Base-by-base conservation (phyloP, 805 yeast species). In the Suhomyces pyralidae region DNA sequence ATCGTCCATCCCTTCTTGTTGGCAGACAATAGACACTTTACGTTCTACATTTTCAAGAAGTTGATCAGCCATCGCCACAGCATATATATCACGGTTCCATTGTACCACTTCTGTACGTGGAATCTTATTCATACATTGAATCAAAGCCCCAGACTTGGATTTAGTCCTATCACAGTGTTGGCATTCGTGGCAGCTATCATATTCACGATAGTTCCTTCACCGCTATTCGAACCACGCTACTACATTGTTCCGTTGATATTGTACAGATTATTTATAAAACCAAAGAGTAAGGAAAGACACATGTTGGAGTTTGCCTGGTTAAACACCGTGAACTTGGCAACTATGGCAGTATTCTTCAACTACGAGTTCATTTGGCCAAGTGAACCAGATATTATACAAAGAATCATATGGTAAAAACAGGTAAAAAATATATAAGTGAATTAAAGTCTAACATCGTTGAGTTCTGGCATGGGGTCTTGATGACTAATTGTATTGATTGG, bases 1-100 rank as follows among this genome's bases (percentile, higher is more conserved):
- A 73, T 86, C 2, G 85, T 84, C 2, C 99, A 94, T 67, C 97
- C 97, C 7, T 94, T 93, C 67, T 68, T 94, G 40, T 76, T 93
- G 44, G 96, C 98, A 0, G 99, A 94, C 67, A 94, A 94, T 71
- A 81, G 99, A 61, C 99, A 94, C 68, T 90, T 84, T 66, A 84
- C 96, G 0, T 94, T 94, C 66, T 94, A 94, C 68, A 70, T 94
- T 36, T 89, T 88, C 81, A 81, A 84, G 52, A 81, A 80, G 53
- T 61, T 94, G 25, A 79, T 93, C 45, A 70, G 81, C 58, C 70
- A 75, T 20, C 73, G 68, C 32, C 66, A 77, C 52, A 76, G 79
- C 51, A 74, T 82, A 17, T 73, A 81, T 50, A 72, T 78, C 52
- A 59, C 82, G 5, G 75, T 85, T 0, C 91, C 96, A 3, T 67